Evolutionary conservation across 257 asterid genomes (phyloP).

Genomic region (Euphrasia confusa): DNA sequence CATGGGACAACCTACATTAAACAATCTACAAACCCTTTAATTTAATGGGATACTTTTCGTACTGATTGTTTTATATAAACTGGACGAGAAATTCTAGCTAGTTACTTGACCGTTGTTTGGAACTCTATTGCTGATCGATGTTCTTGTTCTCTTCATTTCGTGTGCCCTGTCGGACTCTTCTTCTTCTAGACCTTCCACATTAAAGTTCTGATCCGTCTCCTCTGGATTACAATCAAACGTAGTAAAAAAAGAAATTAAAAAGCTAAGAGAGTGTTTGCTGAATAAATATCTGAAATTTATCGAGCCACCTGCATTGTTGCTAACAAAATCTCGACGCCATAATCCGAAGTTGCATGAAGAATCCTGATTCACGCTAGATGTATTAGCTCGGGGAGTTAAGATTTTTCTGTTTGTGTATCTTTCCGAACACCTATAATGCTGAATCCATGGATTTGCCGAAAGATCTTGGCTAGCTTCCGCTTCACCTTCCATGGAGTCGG

Average conservation of each 20-base stretch:
- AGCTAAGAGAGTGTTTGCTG: neutral
- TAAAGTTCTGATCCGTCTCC: constrained; percentile 53
- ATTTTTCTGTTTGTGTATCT: constrained; percentile 26
- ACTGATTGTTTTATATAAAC: neutral
- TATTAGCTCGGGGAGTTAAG: neutral
- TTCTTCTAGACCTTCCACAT: constrained; percentile 40
- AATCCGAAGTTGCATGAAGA: constrained; percentile 20
- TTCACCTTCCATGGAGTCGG: constrained; percentile 31
- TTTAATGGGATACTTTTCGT: neutral
- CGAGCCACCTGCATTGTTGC: constrained; percentile 34
- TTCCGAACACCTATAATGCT: constrained; percentile 34
- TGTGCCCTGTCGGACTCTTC: constrained; percentile 24
- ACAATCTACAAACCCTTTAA: neutral
- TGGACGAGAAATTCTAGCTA: neutral
- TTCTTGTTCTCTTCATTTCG: constrained; percentile 34
- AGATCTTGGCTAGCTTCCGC: constrained; percentile 25
- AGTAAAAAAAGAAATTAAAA: too few relatives aligned
- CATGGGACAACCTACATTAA: constrained; percentile 43
- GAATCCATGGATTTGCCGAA: constrained; percentile 44
- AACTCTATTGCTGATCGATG: constrained; percentile 12
- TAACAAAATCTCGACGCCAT: constrained; percentile 27
- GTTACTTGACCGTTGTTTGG: constrained; percentile 39
- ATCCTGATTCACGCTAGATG: neutral
- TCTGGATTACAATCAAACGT: too few relatives aligned
- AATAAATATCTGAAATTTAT: too few relatives aligned